Percentiles rank a stretch among this genome's conserved stretches.
Evolutionary conservation across 257 asterid species (phyloP).

Genomic region (Fraxinus americana): DNA sequence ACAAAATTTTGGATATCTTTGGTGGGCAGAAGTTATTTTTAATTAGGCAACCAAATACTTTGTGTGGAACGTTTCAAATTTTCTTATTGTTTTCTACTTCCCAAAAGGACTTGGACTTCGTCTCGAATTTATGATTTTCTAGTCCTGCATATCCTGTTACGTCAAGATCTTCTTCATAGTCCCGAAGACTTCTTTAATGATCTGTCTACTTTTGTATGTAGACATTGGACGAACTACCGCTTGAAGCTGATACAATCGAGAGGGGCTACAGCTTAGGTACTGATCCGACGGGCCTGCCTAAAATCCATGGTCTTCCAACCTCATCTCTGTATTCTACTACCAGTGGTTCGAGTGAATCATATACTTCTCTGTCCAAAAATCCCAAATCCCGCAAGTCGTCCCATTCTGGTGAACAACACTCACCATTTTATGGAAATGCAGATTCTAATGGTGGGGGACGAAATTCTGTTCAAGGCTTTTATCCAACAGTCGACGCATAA

Average conservation of each 20-base stretch:
- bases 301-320: slow-evolving; percentile 85
- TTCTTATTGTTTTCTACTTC: background rate
- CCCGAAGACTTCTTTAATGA: background rate
- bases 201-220: slow-evolving; percentile 20
- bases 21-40: background rate
- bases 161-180: background rate
- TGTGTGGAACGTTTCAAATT: no score
- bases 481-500: slow-evolving; percentile 57
- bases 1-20: background rate
- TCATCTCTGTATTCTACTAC: slow-evolving; percentile 63
- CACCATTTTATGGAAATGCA: slow-evolving; percentile 44
- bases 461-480: slow-evolving; percentile 38
- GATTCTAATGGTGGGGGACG: slow-evolving; percentile 73
- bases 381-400: slow-evolving; percentile 65
- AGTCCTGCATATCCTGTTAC: background rate
- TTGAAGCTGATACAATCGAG: slow-evolving; percentile 83
- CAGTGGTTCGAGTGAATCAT: slow-evolving; percentile 62
- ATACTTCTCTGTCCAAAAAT: slow-evolving; percentile 51
- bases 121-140: background rate
- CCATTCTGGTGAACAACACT: slow-evolving; percentile 82
- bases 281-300: slow-evolving; percentile 86
- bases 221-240: slow-evolving; percentile 94
- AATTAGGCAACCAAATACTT: background rate
- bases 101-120: background rate
- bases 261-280: slow-evolving; percentile 78